phyloP scores from a whole-genome alignment of 805 yeast genomes.

The Lipomyces sp. region DNA sequence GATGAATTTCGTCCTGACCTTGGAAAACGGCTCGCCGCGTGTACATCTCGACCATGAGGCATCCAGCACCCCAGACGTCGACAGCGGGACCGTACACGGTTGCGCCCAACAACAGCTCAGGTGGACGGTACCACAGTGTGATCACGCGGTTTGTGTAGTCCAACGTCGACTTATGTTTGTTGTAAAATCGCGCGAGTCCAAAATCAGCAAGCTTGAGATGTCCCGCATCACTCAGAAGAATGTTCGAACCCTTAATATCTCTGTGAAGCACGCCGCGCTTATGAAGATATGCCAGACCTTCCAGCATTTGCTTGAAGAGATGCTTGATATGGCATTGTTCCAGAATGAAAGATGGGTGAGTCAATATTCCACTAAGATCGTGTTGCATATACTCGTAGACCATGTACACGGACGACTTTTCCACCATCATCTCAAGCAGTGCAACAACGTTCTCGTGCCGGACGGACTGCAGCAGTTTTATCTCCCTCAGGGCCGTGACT shows the following conservation, averaged over 20 bases:
- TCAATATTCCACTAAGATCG: conserved; percentile 82
- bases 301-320: conserved; percentile 70
- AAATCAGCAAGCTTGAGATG: conserved; percentile 89
- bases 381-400: conserved; percentile 91
- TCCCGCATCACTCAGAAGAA: conserved; percentile 73
- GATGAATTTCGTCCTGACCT: conserved; percentile 85
- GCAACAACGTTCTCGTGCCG: conserved; percentile 81
- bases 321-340: conserved; percentile 75
- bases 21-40: conserved; percentile 73
- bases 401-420: conserved; percentile 71
- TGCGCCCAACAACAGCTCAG: conserved; percentile 85
- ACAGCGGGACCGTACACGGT: conserved; percentile 88
- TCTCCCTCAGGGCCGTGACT: conserved; percentile 90
- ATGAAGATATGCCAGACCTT: conserved; percentile 82
- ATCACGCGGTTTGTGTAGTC: conserved; percentile 94
- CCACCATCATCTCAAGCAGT: conserved; percentile 85
- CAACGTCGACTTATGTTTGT: conserved; percentile 44
- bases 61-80: conserved; percentile 97
- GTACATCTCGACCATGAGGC: conserved; percentile 79
- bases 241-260: conserved; percentile 95
- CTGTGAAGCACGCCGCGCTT: conserved; percentile 62
- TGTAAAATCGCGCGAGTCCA: conserved; percentile 68
- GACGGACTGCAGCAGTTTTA: conserved; percentile 75
- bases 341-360: conserved; percentile 66
- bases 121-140: conserved; percentile 97